These are phyloP conservation scores for Xylariaceae sp. DNA, from an alignment of 2,329 filamentous ascomycete species.

Conservation along the genomic window DNA sequence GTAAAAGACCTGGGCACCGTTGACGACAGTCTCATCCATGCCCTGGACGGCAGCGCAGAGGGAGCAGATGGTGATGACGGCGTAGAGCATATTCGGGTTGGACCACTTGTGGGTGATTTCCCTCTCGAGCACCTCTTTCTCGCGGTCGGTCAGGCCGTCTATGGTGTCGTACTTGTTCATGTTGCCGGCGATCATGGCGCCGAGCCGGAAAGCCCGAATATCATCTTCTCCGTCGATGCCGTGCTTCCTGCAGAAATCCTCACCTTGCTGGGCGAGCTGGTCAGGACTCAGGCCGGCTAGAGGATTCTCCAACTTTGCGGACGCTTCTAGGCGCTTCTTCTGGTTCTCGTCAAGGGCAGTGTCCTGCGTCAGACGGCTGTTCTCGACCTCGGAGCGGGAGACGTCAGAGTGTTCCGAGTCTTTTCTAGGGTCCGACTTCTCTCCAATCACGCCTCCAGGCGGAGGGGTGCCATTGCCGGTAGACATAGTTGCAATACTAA, in stretches of 20 bases:
- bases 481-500: slow-evolving; percentile 8
- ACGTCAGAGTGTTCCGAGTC: slow-evolving; percentile 34
- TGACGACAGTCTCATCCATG: slow-evolving; percentile 74
- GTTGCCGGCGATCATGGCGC: slow-evolving; percentile 62
- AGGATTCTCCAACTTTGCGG: slow-evolving; percentile 48
- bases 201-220: slow-evolving; percentile 63
- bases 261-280: slow-evolving; percentile 61
- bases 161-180: slow-evolving; percentile 56
- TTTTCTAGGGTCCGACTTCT: slow-evolving; percentile 26
- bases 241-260: slow-evolving; percentile 62
- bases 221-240: slow-evolving; percentile 61
- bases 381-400: slow-evolving; percentile 39
- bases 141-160: slow-evolving; percentile 60
- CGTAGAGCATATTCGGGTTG: slow-evolving; percentile 69
- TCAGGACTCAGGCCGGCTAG: slow-evolving; percentile 47
- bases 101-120: slow-evolving; percentile 73
- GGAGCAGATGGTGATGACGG: slow-evolving; percentile 61
- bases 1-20: slow-evolving; percentile 72
- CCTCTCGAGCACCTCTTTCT: slow-evolving; percentile 61
- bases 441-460: not conserved
- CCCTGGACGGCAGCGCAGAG: slow-evolving; percentile 68
- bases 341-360: slow-evolving; percentile 35
- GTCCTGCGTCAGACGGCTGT: slow-evolving; percentile 26
- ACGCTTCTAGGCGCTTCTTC: slow-evolving; percentile 43
- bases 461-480: slow-evolving; percentile 1